Conservation (phyloP, 805 yeast species). For the Komagataella phaffii region DNA sequence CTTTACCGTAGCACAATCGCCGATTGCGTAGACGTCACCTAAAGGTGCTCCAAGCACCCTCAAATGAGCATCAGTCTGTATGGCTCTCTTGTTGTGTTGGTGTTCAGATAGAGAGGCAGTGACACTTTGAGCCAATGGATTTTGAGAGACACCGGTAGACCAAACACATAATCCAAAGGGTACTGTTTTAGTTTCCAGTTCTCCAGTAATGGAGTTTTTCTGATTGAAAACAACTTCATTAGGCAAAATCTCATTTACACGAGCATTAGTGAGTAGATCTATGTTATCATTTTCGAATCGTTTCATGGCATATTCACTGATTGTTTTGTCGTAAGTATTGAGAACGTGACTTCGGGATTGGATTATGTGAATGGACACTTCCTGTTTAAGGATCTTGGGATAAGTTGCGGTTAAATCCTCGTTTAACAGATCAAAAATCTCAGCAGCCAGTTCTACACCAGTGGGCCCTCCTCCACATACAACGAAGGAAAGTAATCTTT, state of each 20-base stretch:
- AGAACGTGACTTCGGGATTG: constrained; percentile 57
- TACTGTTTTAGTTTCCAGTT: constrained; percentile 26
- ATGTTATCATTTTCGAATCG: constrained; percentile 50
- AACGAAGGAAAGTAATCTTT: constrained; percentile 45
- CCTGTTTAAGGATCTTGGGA: constrained; percentile 49
- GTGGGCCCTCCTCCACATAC: constrained; percentile 72
- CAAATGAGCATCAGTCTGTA: constrained; percentile 63
- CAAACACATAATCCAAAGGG: constrained; percentile 61
- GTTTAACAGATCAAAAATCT: constrained; percentile 49
- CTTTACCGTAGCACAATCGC: constrained; percentile 59
- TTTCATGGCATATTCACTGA: constrained; percentile 50
- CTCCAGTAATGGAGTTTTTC: constrained; percentile 26
- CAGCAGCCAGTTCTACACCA: constrained; percentile 66
- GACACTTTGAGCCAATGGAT: constrained; percentile 44
- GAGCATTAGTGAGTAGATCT: constrained; percentile 49
- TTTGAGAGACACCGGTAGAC: constrained; percentile 67
- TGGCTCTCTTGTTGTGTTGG: constrained; percentile 56
- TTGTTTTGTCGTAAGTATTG: constrained; percentile 55
- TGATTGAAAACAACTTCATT: constrained; percentile 48
- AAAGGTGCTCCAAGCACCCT: constrained; percentile 56
- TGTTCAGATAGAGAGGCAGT: constrained; percentile 29
- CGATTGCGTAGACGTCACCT: constrained; percentile 60
- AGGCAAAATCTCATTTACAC: constrained; percentile 44
- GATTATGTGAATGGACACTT: constrained; percentile 52
- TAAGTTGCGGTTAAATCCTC: constrained; percentile 46